These are phyloP conservation scores for Chrysoporthe deuterocubensis DNA, from an alignment of 2,329 filamentous ascomycete genomes.

Conservation along the genomic window DNA sequence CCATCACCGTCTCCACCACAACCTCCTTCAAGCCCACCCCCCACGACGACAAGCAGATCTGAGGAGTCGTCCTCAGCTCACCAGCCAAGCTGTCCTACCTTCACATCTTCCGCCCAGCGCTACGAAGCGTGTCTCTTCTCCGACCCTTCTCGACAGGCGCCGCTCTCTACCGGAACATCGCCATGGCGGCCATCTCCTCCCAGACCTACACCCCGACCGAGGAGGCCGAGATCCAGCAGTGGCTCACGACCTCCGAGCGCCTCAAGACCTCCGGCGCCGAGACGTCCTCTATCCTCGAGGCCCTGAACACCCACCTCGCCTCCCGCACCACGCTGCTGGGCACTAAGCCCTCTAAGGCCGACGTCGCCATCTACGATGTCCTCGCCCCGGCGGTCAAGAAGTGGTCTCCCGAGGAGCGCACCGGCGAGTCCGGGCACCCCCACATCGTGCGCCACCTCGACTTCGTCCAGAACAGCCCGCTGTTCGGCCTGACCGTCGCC, in stretches of 20 bases:
- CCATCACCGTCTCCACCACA: neutral
- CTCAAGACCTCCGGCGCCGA: conserved; percentile 54
- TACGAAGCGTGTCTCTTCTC: conserved; percentile 42
- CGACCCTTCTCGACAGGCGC: conserved; percentile 34
- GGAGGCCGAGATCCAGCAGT: conserved; percentile 86
- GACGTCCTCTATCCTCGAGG: conserved; percentile 69
- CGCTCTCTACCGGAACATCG: conserved; percentile 43
- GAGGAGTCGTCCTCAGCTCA: conserved; percentile 26
- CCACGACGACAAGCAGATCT: neutral
- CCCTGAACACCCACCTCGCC: conserved; percentile 85
- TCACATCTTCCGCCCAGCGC: conserved; percentile 40
- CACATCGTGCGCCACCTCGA: conserved; percentile 91
- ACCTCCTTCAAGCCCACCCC: neutral
- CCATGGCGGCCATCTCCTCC: conserved; percentile 69
- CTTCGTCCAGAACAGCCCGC: conserved; percentile 88
- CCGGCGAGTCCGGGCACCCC: conserved; percentile 85
- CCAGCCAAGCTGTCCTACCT: conserved; percentile 51
- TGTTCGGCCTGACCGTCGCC: conserved; percentile 72
- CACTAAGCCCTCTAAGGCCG: conserved; percentile 84
- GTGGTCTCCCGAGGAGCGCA: conserved; percentile 86
- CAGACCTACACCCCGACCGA: conserved; percentile 77
- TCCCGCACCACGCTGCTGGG: conserved; percentile 89
- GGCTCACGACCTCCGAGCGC: conserved; percentile 77
- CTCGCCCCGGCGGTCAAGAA: conserved; percentile 75
- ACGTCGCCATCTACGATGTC: conserved; percentile 80